Base-by-base conservation (phyloP, 2,329 filamentous ascomycete genomes). In the Lecanoromycetidae sp. region DNA sequence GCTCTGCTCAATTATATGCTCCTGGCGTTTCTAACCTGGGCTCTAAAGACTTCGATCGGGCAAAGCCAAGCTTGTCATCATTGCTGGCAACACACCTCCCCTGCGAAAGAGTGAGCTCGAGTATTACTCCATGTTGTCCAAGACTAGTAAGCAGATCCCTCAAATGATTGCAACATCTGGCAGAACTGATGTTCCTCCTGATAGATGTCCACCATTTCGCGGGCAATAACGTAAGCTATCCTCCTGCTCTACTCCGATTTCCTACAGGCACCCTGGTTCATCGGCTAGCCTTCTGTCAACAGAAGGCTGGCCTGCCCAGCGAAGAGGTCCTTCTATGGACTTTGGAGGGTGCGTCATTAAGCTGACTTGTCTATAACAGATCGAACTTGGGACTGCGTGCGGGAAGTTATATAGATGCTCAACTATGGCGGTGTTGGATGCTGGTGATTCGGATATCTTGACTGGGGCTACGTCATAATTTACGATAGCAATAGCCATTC, bases 331-430 rank as follows among this genome's bases (percentile, higher is more conserved):
- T 64, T 55, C 61, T 60, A 60, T 63, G 72, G 81, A 79, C 85
- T 91, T 91, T 84, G 86, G 87, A 93, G 87, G 87, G 86, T 81
- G 71, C 69, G 60, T 60, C 64, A 56, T 51, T 56, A 61, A 67
- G 48, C 51, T 56, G 53, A 54, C 54, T 49, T 51, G 25, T 47
- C 19, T 36, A 23, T 4, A 17, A 6, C 69, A 96, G 88, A 95
- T 96, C 67, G 91, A 96, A 76, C 79, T 98, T 59, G 91, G 91
- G 65, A 96, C 88, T 66, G 88, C 87, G 61, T 95, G 88, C 75
- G 91, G 91, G 77, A 96, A 96, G 78, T 84, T 98, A 67, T 98
- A 94, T 84, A 80, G 87, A 61, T 94, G 86, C 81, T 90, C 86
- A 59, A 94, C 88, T 71, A 93, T 98, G 84, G 82, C 88, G 61